Base-by-base conservation (phyloP, 192 early-diverging fungal species). In the Coemansia sp. region DNA sequence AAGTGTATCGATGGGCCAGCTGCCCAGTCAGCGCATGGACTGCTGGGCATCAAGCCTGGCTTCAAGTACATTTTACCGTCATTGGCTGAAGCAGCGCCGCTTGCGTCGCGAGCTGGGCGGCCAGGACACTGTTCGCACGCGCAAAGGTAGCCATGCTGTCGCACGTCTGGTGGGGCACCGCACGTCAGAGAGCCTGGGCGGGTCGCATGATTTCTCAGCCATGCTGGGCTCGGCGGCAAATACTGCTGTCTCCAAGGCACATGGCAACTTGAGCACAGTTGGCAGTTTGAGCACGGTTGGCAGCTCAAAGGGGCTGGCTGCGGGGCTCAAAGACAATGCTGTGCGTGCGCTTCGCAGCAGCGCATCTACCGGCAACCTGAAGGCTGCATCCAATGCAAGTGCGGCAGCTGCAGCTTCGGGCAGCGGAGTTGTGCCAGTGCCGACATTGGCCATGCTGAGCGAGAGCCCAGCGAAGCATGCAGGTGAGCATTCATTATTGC, bases 11-110 rank as follows among this genome's bases (percentile, higher is more conserved):
- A 54, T 77, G 71, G 74, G 71, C 55, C 71, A 68, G 66, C 65
- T 81, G 49, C 78, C 78, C 43, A 81, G 78, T 60, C 78, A 81
- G 69, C 65, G 65, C 35, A 71, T 50, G n/a, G 78, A 75, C 38
- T 26, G 65, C 6, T 81, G 78, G 78, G 72, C 78, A 6, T 57
- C 78, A 12, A 75, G 78, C 45, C 41, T 81, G 25, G 48, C 72
- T 0, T 81, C 78, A 9, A 75, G 78, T 53, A 55, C 57, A 10
- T 64, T 68, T 19, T 81, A 72, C 39, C 78, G 72, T 45, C 72
- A 65, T 17, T 62, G 53, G 9, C 59, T 80, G 26, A 62, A 65
- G 47, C 72, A 68, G 54, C 57, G 59, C 0, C 71, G 72, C 2
- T 61, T 71, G 29, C 53, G 69, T 5, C 53, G 19, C 11, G 56